Conservation (phyloP, 495 filamentous ascomycete species). For the Lasiosphaeria ovina region DNA sequence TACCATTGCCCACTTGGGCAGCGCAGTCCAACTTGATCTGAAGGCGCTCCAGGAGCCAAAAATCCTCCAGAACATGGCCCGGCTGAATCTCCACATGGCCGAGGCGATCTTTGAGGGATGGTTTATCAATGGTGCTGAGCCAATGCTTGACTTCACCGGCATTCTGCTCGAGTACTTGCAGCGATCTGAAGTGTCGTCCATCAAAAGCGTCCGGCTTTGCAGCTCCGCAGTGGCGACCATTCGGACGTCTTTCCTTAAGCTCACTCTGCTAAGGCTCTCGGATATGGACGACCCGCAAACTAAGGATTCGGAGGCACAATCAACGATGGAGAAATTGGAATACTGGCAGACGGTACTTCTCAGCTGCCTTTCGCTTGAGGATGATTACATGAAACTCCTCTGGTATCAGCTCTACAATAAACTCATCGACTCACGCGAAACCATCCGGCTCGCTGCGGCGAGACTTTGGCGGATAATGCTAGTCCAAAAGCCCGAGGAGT, state of each 20-base stretch:
- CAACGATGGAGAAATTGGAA: conserved; percentile 75
- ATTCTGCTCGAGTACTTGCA: conserved; percentile 83
- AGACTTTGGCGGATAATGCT: conserved; percentile 86
- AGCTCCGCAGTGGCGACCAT: conserved; percentile 74
- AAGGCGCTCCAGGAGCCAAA: conserved; percentile 75
- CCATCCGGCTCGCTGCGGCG: conserved; percentile 73
- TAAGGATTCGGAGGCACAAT: conserved; percentile 55
- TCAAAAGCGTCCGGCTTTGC: conserved; percentile 87
- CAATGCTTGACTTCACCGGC: conserved; percentile 84
- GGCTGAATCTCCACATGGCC: conserved; percentile 72
- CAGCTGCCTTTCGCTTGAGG: conserved; percentile 69
- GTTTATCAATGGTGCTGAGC: conserved; percentile 83
- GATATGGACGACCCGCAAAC: conserved; percentile 68
- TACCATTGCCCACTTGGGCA: conserved; percentile 67
- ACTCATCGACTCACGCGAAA: conserved; percentile 60
- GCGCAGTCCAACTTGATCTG: conserved; percentile 66
- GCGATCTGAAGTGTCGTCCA: conserved; percentile 71
- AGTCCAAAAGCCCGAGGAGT: conserved; percentile 89
- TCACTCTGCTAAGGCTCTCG: conserved; percentile 76
- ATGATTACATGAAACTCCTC: conserved; percentile 73
- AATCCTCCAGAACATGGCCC: conserved; percentile 78
- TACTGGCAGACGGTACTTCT: conserved; percentile 95
- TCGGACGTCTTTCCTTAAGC: conserved; percentile 67
- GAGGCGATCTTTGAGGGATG: conserved; percentile 95
- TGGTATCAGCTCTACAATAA: conserved; percentile 90